phyloP scores from a whole-genome alignment of 2,329 filamentous ascomycete species.

The Apiospora rasikravindrae region DNA sequence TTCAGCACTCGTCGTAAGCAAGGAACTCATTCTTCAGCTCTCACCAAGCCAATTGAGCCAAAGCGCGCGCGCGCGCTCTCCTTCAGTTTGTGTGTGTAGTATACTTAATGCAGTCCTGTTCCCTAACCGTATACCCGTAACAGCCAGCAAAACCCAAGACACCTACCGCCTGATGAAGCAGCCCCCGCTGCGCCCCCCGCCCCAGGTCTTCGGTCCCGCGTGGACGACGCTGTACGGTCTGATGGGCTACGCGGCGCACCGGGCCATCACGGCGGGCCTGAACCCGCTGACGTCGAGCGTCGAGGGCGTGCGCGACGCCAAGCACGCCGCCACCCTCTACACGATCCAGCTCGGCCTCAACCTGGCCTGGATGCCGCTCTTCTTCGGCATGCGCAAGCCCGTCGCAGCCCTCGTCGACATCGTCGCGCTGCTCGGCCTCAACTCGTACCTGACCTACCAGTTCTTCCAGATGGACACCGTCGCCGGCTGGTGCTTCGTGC shows the following conservation, averaged over 20 bases:
- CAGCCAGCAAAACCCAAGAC: conserved; percentile 63
- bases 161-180: conserved; percentile 72
- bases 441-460: conserved; percentile 74
- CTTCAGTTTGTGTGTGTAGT: neutral
- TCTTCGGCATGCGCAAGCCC: conserved; percentile 80
- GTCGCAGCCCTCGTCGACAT: conserved; percentile 78
- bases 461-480: conserved; percentile 77
- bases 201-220: conserved; percentile 66
- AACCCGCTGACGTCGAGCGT: conserved; percentile 53
- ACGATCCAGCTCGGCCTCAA: conserved; percentile 86
- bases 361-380: conserved; percentile 88
- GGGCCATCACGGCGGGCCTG: conserved; percentile 70
- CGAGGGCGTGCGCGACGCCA: conserved; percentile 46
- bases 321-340: conserved; percentile 79
- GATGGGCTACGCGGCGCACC: conserved; percentile 90
- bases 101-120: conserved; percentile 3
- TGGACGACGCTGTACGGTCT: conserved; percentile 72
- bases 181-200: conserved; percentile 65
- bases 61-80: neutral
- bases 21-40: conserved; percentile 5
- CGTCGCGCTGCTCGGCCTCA: conserved; percentile 71
- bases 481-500: conserved; percentile 75
- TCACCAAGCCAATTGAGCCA: conserved; percentile 9
- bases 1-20: conserved; percentile 68
- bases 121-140: neutral